Conservation (phyloP, 805 yeast species). For the Trichomonascus vanleenenianus region DNA sequence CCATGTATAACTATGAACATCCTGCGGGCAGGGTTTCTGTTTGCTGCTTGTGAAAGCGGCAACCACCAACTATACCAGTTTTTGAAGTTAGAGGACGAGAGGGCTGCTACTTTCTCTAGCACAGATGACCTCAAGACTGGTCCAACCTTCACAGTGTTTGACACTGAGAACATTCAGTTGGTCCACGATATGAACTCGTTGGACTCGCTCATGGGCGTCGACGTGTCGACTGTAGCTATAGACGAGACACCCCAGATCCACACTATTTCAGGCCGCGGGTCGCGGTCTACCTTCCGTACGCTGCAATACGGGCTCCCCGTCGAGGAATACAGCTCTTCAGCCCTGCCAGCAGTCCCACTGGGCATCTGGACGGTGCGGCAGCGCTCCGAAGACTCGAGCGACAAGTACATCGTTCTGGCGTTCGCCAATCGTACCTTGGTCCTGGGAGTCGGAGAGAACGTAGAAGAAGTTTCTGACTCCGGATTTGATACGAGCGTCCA, state of each 20-base stretch:
- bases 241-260: slow-evolving; percentile 36
- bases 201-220: slow-evolving; percentile 46
- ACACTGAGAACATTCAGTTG: slow-evolving; percentile 42
- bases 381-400: slow-evolving; percentile 36
- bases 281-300: slow-evolving; percentile 39
- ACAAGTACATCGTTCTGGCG: slow-evolving; percentile 59
- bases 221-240: slow-evolving; percentile 26
- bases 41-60: slow-evolving; percentile 54
- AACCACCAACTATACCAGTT: slow-evolving; percentile 72
- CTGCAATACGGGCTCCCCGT: slow-evolving; percentile 53
- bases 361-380: slow-evolving; percentile 56
- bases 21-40: slow-evolving; percentile 68
- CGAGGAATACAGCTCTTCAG: slow-evolving; percentile 61
- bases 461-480: slow-evolving; percentile 65
- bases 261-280: slow-evolving; percentile 36
- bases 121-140: not conserved
- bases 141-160: slow-evolving; percentile 15
- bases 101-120: slow-evolving; percentile 15
- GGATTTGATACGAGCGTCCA: slow-evolving; percentile 48
- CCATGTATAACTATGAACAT: slow-evolving; percentile 47
- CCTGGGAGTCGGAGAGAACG: slow-evolving; percentile 69
- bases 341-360: slow-evolving; percentile 59
- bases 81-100: slow-evolving; percentile 62
- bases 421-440: slow-evolving; percentile 63
- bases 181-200: slow-evolving; percentile 33